These are phyloP conservation scores for Leccinum fallax DNA, from an alignment of 1,284 basidiomycete genomes.

Conservation along the genomic window DNA sequence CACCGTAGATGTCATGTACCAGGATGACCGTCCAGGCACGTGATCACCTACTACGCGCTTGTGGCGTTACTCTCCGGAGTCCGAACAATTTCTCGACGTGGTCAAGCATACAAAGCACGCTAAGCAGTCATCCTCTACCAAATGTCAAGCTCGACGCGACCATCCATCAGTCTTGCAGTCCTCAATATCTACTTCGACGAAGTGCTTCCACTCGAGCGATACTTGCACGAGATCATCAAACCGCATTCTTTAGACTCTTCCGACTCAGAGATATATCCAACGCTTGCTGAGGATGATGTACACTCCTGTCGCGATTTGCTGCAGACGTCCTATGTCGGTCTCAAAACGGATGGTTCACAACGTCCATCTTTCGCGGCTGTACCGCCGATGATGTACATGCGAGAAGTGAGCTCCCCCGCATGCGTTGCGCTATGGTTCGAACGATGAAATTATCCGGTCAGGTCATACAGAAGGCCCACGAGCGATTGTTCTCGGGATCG, in stretches of 20 bases:
- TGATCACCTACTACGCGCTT: no score
- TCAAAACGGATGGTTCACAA: conserved; percentile 21
- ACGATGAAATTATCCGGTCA: conserved; percentile 26
- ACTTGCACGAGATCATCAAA: conserved; percentile 43
- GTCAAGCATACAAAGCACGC: not conserved
- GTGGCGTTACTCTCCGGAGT: not conserved
- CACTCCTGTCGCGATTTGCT: conserved; percentile 45
- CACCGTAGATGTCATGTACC: no score
- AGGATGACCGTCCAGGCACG: no score
- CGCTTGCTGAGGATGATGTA: conserved; percentile 38
- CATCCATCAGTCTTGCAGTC: conserved; percentile 23
- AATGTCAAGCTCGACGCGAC: conserved; percentile 11
- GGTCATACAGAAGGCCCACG: conserved; percentile 64
- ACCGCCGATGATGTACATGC: conserved; percentile 52
- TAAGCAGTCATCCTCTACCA: not conserved
- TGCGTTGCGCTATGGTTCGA: not conserved
- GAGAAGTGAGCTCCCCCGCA: conserved; percentile 45
- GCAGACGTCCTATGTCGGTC: conserved; percentile 47
- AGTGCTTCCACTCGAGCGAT: conserved; percentile 43
- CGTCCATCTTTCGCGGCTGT: conserved; percentile 32
- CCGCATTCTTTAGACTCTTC: conserved; percentile 5
- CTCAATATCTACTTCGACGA: conserved; percentile 43
- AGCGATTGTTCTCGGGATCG: conserved; percentile 46
- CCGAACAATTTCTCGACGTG: not conserved
- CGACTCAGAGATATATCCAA: not conserved